phyloP scores from a whole-genome alignment of 768 basidiomycete species.

The Boletus subparvulus region DNA sequence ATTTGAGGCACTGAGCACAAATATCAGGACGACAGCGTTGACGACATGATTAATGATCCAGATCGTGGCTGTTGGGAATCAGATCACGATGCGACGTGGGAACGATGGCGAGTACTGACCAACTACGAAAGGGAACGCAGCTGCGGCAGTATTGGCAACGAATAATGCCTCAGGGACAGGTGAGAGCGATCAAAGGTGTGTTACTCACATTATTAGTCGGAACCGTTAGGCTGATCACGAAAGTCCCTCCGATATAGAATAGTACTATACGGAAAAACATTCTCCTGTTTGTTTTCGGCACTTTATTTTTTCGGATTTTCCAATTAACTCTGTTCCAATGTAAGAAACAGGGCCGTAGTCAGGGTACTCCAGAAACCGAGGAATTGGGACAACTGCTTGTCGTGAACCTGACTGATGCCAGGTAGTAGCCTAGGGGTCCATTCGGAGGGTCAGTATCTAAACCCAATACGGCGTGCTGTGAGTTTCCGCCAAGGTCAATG shows the following conservation, averaged over 20 bases:
- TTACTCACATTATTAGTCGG: conserved; percentile 35
- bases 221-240: conserved; percentile 43
- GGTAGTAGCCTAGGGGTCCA: conserved; percentile 25
- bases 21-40: conserved; percentile 43
- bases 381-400: conserved; percentile 35
- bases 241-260: conserved; percentile 34
- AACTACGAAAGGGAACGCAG: conserved; percentile 42
- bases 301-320: conserved; percentile 43
- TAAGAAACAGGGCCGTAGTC: conserved; percentile 31
- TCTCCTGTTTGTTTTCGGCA: conserved; percentile 42
- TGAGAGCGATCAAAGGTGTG: conserved; percentile 12
- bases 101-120: conserved; percentile 30
- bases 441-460: conserved; percentile 41
- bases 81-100: conserved; percentile 13
- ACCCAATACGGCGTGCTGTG: conserved; percentile 43
- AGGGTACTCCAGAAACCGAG: conserved; percentile 35
- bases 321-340: conserved; percentile 43
- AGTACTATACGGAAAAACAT: conserved; percentile 37
- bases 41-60: conserved; percentile 42
- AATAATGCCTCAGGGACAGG: conserved; percentile 27
- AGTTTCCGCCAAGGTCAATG: conserved; percentile 52
- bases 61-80: conserved; percentile 32
- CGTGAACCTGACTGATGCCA: conserved; percentile 31
- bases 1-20: conserved; percentile 49
- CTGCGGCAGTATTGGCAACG: conserved; percentile 29